Base-by-base conservation (phyloP, 495 filamentous ascomycete species). In the Hypoxylon crocopeplum region DNA sequence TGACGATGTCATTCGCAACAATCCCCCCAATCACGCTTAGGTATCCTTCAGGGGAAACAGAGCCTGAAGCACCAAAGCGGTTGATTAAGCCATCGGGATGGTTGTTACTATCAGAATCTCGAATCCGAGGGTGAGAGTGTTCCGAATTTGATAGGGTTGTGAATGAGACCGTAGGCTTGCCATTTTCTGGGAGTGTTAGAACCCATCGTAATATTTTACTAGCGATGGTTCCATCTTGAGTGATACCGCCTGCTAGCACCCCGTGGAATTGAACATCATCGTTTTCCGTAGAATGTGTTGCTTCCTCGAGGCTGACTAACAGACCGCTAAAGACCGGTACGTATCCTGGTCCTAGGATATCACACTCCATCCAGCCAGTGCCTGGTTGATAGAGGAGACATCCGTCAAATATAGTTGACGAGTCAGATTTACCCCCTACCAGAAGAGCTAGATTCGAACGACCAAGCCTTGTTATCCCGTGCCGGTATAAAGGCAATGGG, bases 201-300 rank as follows among this genome's bases (percentile, higher is more conserved):
- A 55, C 69, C 87, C 88, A 92, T 13, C 72, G 69, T 12, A 79
- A 54, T 5, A 74, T 45, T 30, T 88, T 84, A 29, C 77, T 68
- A 8, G 82, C 66, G 16, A 93, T 73, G 1, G 75, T 72, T 5
- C 85, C 89, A 62, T 88, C 79, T 16, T 69, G 61, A 17, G 76
- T 72, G 49, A 93, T 83, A 1, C 91, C 91, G 7, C 91, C 90
- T 19, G 81, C 70, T n/a, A 89, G 62, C 1, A 92, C 69, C 1
- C 91, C 91, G 5, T 66, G 62, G 17, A 74, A 79, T 8, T 32
- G 21, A 2, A 56, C 12, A 11, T 19, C 55, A 12, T 19, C 16
- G 13, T 41, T 24, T 27, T 32, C 24, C 7, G 46, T 5, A 7
- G 30, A 33, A 52, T 38, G 22, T 13, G 5, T 17, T 39, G 42